Evolutionary conservation across 768 basidiomycete species (phyloP).

Genomic region (Mycena belliarum): DNA sequence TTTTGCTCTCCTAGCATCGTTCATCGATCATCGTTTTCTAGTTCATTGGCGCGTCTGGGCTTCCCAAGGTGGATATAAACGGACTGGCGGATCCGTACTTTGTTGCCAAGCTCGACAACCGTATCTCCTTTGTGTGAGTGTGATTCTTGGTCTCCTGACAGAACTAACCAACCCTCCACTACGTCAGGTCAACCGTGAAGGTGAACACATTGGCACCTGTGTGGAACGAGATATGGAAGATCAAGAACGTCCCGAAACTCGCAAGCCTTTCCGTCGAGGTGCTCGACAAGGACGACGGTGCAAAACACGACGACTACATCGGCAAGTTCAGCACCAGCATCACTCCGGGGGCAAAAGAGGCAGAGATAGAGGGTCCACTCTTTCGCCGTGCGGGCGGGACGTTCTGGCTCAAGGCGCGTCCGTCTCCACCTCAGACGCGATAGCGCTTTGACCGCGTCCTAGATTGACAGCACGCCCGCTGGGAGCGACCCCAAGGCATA

Average conservation of each 20-base stretch:
- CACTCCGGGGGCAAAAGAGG: constrained; percentile 60
- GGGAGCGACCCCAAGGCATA: constrained; percentile 35
- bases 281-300: constrained; percentile 67
- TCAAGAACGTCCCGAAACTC: constrained; percentile 71
- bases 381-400: constrained; percentile 54
- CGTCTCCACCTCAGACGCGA: not conserved
- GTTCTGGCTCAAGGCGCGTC: constrained; percentile 67
- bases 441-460: not conserved
- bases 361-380: constrained; percentile 56
- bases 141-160: constrained; percentile 42
- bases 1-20: not conserved
- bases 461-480: constrained; percentile 61
- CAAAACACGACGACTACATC: constrained; percentile 60
- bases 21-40: constrained; percentile 22
- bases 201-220: constrained; percentile 56
- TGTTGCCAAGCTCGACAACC: constrained; percentile 63
- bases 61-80: constrained; percentile 73
- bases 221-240: constrained; percentile 75
- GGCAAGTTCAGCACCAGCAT: constrained; percentile 62
- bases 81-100: constrained; percentile 72
- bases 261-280: constrained; percentile 62
- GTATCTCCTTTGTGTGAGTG: constrained; percentile 65
- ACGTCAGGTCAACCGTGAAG: constrained; percentile 58
- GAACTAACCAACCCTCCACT: too few species aligned
- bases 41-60: constrained; percentile 71